Percentiles rank a stretch among this genome's conserved stretches.
These are phyloP conservation scores for Didymella pinodella DNA, from an alignment of 2,329 filamentous ascomycete genomes.

Conservation along the genomic window DNA sequence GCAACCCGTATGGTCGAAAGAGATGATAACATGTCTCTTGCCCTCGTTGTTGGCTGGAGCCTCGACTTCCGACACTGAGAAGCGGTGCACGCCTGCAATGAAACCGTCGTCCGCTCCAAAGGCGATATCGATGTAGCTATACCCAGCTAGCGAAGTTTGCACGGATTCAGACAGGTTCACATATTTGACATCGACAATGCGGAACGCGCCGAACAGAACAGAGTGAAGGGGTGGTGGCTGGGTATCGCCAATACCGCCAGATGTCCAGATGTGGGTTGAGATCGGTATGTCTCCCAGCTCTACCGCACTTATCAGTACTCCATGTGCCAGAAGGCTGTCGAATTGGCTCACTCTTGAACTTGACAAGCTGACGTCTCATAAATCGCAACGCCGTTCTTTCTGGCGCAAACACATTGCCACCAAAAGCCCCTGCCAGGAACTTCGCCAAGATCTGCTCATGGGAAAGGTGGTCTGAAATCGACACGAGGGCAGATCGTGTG, in stretches of 20 bases:
- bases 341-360: neutral
- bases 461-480: neutral
- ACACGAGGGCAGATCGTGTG: neutral
- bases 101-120: conserved; percentile 10
- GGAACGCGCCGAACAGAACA: conserved; percentile 1
- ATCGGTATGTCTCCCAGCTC: neutral
- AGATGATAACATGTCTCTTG: neutral
- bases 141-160: no score
- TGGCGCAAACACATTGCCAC: conserved; percentile 4
- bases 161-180: neutral
- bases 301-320: neutral
- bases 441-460: conserved; percentile 11
- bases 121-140: conserved; percentile 10
- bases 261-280: neutral
- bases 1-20: conserved; percentile 5
- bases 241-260: neutral
- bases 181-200: neutral
- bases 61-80: conserved; percentile 9
- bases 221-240: neutral
- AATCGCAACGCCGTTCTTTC: neutral
- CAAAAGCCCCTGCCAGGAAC: conserved; percentile 2
- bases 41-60: neutral
- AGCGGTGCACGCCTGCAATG: conserved; percentile 21
- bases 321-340: neutral
- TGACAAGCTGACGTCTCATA: neutral